Conservation (phyloP, 352 stramenopile species). For the Blastocystis sp. region DNA sequence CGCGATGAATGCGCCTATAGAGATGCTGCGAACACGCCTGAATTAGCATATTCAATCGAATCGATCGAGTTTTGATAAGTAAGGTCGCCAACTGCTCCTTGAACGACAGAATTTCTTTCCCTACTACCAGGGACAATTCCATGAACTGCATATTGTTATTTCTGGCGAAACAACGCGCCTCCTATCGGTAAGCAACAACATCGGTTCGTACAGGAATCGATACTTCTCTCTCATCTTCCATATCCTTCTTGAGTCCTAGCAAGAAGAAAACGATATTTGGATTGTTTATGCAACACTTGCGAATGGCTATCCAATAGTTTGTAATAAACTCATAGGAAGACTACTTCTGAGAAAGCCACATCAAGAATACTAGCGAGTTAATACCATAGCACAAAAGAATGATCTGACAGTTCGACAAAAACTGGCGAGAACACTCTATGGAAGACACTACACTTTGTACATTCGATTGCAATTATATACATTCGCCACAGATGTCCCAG, state of each 20-base stretch:
- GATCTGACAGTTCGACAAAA: conserved; percentile 8
- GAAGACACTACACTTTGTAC: neutral
- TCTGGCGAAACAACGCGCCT: neutral
- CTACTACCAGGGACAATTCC: neutral
- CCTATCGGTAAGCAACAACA: neutral
- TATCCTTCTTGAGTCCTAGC: conserved; percentile 38
- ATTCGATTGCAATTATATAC: neutral
- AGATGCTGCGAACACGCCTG: conserved; percentile 45
- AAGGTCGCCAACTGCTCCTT: neutral
- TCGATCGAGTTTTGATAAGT: neutral
- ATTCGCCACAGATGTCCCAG: conserved; percentile 19
- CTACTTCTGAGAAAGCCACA: neutral
- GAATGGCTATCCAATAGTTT: neutral
- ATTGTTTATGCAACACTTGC: neutral
- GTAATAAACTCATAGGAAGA: conserved; percentile 6
- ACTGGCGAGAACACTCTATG: neutral
- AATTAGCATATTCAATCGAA: neutral
- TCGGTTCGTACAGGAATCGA: neutral
- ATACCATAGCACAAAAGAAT: conserved; percentile 34
- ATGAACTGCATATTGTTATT: neutral
- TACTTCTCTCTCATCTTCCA: conserved; percentile 44
- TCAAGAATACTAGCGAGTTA: neutral
- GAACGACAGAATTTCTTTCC: neutral
- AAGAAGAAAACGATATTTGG: conserved; percentile 22
- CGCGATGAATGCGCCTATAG: neutral